These are phyloP conservation scores for Candida vartiovaarae DNA, from an alignment of 805 yeast genomes.

Conservation along the genomic window DNA sequence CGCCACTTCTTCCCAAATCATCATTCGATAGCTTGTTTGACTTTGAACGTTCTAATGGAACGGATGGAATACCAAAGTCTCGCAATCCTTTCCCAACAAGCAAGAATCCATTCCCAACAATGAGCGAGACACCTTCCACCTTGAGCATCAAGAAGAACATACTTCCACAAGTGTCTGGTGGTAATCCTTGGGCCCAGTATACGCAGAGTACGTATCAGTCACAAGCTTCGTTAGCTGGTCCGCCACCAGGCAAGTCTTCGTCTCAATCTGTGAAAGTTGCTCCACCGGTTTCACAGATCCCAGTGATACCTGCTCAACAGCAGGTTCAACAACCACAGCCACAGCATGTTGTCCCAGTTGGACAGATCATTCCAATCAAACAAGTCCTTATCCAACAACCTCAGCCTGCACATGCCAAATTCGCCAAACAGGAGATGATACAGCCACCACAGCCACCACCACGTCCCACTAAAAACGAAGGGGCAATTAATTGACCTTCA, in stretches of 20 bases:
- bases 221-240: not conserved
- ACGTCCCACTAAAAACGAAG: not conserved
- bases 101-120: conserved; percentile 16
- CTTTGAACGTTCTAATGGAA: conserved; percentile 2
- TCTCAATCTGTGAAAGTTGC: too few species aligned
- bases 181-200: conserved; percentile 12
- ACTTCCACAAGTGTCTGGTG: conserved; percentile 16
- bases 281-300: too few species aligned
- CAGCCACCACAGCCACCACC: not conserved
- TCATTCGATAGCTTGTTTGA: conserved; percentile 18
- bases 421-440: too few species aligned
- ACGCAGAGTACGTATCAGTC: not conserved
- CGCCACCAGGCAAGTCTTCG: not conserved
- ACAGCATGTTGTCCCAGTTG: not conserved
- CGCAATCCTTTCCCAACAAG: conserved; percentile 20
- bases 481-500: conserved; percentile 13
- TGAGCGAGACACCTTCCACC: conserved; percentile 1
- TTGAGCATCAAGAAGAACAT: conserved; percentile 6
- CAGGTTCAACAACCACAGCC: not conserved
- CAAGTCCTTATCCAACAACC: not conserved
- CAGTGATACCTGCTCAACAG: too few species aligned
- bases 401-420: not conserved
- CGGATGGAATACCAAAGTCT: not conserved
- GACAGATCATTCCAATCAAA: not conserved
- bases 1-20: conserved; percentile 3